Base-by-base conservation (phyloP, 257 asterid genomes). In the Verbascum thapsus region DNA sequence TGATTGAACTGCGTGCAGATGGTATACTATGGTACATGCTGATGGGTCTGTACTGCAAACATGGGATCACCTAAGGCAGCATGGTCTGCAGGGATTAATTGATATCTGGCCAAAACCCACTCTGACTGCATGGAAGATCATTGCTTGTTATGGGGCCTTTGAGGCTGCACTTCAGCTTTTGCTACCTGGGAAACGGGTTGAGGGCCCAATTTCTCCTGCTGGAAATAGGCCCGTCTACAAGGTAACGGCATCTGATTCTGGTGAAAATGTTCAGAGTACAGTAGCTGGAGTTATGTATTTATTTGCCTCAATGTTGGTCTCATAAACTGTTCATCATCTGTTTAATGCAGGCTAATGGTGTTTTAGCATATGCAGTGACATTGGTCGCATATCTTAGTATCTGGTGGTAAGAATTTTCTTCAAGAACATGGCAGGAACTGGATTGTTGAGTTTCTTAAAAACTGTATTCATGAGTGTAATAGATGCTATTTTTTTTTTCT, bases 11-110 rank as follows among this genome's bases (percentile, higher is more conserved):
- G 45, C 61, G 37, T 72, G 75, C 83, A 91, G 98, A 79, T 91
- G 98, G 98, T 91, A 91, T 67, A 86, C 96, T 19, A 91, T 88
- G 94, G 98, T 91, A 45, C 95, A 88, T 67, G 96, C 98, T 5
- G 90, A 91, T 72, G 98, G 98, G 20, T 91, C 96, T 35, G 71
- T 86, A 20, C 49, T 83, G 81, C 91, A 84, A 71, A 83, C 98
- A 15, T 83, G 72, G 64, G 69, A 75, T 58, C 84, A 76, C 75
- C 76, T 91, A 3, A 74, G 70, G 77, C 81, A 81, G 53, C 68
- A 88, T 78, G 98, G 96, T 19, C 72, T 88, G 17, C 78, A 81
- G 63, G 98, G 95, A 17, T 75, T 91, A 53, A 39, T 83, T 45
- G 45, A 77, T 53, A 83, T 91, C 66, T 91, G 91, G 92, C 98